phyloP scores from a whole-genome alignment of 345 rosid genomes.

The Linum lewisii region DNA sequence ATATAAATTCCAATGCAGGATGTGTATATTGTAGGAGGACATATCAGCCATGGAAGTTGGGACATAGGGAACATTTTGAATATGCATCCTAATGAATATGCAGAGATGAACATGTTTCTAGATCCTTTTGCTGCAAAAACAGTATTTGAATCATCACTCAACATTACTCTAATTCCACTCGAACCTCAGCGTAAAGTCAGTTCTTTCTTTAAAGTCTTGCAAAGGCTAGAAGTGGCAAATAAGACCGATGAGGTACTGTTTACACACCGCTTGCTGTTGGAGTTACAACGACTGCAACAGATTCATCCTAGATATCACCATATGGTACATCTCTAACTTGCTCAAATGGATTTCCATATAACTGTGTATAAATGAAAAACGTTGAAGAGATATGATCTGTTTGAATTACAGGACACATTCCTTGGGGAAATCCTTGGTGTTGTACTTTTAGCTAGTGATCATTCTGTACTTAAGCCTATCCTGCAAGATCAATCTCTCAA shows the following conservation, averaged over 20 bases:
- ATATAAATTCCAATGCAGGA: background rate
- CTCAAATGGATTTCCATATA: background rate
- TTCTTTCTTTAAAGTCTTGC: background rate
- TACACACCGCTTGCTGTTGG: background rate
- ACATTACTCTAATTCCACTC: slow-evolving; percentile 2
- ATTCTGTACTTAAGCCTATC: slow-evolving; percentile 10
- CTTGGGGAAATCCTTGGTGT: slow-evolving; percentile 16
- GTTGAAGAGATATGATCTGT: background rate
- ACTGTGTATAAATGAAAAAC: background rate
- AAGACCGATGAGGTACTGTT: slow-evolving; percentile 3
- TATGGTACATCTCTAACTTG: background rate
- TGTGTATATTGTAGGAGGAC: slow-evolving; percentile 6
- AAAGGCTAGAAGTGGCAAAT: background rate
- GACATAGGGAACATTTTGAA: slow-evolving; percentile 5
- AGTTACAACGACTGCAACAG: slow-evolving; percentile 8
- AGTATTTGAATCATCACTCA: background rate
- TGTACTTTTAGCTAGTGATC: slow-evolving; percentile 9
- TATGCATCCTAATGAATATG: slow-evolving; percentile 3
- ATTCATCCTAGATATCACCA: slow-evolving; percentile 3
- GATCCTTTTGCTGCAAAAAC: slow-evolving; percentile 1
- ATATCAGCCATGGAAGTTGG: background rate
- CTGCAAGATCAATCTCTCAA: slow-evolving; percentile 7
- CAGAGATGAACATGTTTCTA: slow-evolving; percentile 5
- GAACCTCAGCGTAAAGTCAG: background rate
- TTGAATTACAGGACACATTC: slow-evolving; percentile 1